phyloP scores from a whole-genome alignment of 805 yeast genomes.

The Brettanomyces anomalus region DNA sequence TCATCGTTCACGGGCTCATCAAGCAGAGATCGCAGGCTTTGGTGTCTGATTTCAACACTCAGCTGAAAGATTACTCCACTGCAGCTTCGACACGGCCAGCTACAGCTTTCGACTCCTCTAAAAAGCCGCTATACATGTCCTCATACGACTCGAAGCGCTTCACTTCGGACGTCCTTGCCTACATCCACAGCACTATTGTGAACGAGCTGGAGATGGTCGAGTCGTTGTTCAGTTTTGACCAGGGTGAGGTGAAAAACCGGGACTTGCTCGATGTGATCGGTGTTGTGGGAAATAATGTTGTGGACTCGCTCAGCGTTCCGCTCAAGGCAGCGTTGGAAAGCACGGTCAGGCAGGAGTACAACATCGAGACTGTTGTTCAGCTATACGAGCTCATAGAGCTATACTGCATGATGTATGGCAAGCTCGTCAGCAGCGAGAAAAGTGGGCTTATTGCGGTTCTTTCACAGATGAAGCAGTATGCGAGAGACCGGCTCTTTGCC shows the following conservation, averaged over 20 bases:
- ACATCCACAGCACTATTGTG: constrained; percentile 76
- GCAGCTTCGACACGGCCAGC: not conserved
- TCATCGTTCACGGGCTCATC: constrained; percentile 53
- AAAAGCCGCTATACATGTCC: constrained; percentile 46
- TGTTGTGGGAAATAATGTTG: constrained; percentile 37
- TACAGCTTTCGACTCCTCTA: constrained; percentile 3
- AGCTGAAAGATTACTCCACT: constrained; percentile 33
- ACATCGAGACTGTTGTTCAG: constrained; percentile 44
- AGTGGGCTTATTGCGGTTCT: constrained; percentile 19
- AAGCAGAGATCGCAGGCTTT: constrained; percentile 59
- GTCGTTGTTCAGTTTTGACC: constrained; percentile 43
- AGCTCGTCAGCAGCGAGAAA: constrained; percentile 23
- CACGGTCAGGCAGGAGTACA: constrained; percentile 54
- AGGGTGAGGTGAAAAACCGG: constrained; percentile 13
- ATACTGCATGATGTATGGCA: constrained; percentile 60
- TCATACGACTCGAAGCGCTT: constrained; percentile 78
- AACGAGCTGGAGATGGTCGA: constrained; percentile 76
- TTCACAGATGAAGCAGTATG: constrained; percentile 24
- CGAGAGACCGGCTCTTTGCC: constrained; percentile 31
- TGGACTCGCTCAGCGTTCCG: constrained; percentile 50
- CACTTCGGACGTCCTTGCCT: constrained; percentile 82
- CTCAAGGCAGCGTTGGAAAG: constrained; percentile 59
- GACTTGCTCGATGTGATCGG: constrained; percentile 18
- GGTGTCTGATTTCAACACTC: constrained; percentile 58
- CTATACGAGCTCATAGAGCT: constrained; percentile 56